Conservation (phyloP, 1,139 yeast genomes). For the Candida sp. region DNA sequence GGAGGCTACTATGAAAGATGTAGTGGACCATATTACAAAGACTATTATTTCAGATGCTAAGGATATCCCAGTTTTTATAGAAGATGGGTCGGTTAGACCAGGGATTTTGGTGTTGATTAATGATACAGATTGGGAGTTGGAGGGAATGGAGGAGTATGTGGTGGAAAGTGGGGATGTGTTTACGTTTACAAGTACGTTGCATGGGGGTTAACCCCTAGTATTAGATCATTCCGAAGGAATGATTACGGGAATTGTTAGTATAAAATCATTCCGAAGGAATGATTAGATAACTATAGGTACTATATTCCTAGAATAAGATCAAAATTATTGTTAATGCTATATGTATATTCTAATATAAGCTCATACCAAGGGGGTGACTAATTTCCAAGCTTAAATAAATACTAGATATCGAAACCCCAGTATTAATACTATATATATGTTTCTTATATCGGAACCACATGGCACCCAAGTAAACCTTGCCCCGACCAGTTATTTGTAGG, state of each 20-base stretch:
- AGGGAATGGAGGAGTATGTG: conserved; percentile 79
- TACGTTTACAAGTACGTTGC: conserved; percentile 89
- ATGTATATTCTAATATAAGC: too few species aligned
- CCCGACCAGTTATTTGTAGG: conserved; percentile 71
- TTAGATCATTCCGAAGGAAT: too few species aligned
- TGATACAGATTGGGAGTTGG: conserved; percentile 97
- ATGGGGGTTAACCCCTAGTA: conserved; percentile 97
- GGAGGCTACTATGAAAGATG: conserved; percentile 50
- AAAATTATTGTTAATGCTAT: too few species aligned
- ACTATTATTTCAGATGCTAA: conserved; percentile 58
- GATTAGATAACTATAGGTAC: too few species aligned
- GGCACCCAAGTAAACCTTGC: conserved; percentile 72
- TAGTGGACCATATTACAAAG: conserved; percentile 52
- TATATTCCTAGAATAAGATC: too few species aligned
- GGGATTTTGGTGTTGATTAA: conserved; percentile 90
- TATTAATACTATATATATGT: too few species aligned
- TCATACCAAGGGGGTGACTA: too few species aligned
- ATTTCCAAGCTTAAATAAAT: too few species aligned
- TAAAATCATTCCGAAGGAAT: too few species aligned
- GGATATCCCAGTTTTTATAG: conserved; percentile 73
- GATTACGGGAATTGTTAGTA: too few species aligned
- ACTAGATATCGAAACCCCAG: too few species aligned
- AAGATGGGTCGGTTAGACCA: conserved; percentile 79
- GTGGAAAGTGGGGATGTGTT: conserved; percentile 77
- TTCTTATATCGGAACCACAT: conserved; percentile 44